These are phyloP conservation scores for Huntiella moniliformis DNA, from an alignment of 2,329 filamentous ascomycete species.

Conservation along the genomic window DNA sequence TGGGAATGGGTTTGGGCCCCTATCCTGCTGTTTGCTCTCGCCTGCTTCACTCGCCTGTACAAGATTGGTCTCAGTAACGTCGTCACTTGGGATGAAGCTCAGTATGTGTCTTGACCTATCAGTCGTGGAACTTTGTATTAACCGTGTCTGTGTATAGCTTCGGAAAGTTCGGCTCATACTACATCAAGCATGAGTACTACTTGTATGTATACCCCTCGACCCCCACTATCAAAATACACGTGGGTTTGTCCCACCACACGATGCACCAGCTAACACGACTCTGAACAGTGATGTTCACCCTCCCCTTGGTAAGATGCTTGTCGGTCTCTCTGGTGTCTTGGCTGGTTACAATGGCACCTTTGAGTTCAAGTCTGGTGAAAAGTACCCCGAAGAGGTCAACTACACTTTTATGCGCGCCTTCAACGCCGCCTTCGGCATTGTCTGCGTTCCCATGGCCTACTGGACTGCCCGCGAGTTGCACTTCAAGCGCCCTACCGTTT, in stretches of 20 bases:
- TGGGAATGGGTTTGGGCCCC: conserved; percentile 45
- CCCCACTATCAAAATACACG: background rate
- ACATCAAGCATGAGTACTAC: conserved; percentile 98
- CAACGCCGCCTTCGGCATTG: conserved; percentile 84
- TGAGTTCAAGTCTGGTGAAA: conserved; percentile 97
- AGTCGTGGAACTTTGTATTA: background rate
- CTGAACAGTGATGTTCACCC: conserved; percentile 46
- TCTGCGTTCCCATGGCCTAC: conserved; percentile 86
- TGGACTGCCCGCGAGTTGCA: conserved; percentile 84
- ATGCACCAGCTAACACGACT: background rate
- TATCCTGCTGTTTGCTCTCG: conserved; percentile 39
- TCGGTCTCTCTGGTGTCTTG: conserved; percentile 86
- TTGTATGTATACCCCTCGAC: conserved; percentile 30
- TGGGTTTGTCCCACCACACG: background rate
- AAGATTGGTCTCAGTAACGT: conserved; percentile 51
- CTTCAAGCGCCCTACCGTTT: conserved; percentile 70
- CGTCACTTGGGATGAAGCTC: conserved; percentile 49
- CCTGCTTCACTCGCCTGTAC: conserved; percentile 48
- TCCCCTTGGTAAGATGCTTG: conserved; percentile 93
- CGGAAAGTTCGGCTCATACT: conserved; percentile 96
- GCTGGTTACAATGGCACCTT: conserved; percentile 98
- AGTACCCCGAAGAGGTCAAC: conserved; percentile 80
- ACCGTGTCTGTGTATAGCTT: conserved; percentile 33
- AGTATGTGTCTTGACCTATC: conserved; percentile 25
- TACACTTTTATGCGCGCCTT: conserved; percentile 98